phyloP scores from a whole-genome alignment of 176 grass and related monocot genomes.

The Dactylis glomerata region DNA sequence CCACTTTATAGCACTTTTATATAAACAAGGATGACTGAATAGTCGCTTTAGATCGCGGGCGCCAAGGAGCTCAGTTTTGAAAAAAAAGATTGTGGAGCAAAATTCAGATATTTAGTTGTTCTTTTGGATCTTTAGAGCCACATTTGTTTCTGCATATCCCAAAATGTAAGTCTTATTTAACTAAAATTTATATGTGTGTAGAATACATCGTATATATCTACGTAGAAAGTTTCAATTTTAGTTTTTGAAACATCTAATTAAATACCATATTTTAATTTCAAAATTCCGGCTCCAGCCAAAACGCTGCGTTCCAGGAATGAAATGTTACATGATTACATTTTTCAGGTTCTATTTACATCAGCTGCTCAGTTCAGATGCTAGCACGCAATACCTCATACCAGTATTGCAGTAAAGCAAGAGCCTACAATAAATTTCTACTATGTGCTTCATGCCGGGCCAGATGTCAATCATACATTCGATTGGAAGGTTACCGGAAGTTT shows the following conservation, averaged over 20 bases:
- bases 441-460: background rate
- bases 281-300: background rate
- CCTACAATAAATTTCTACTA: background rate
- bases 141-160: background rate
- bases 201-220: background rate
- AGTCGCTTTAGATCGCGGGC: background rate
- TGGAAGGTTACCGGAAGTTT: background rate
- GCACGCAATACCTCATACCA: background rate
- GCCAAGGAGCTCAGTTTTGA: background rate
- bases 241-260: too few relatives aligned
- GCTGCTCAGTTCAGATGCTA: background rate
- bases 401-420: background rate
- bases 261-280: too few relatives aligned
- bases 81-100: background rate
- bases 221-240: too few relatives aligned
- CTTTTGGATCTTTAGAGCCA: background rate
- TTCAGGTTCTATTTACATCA: constrained; percentile 9
- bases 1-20: background rate
- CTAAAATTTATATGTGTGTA: background rate
- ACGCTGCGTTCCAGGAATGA: background rate
- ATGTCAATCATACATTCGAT: background rate
- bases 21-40: background rate
- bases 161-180: background rate
- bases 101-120: background rate
- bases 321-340: background rate